Evolutionary conservation across 164 flowering plant genomes (phyloP).

Genomic region (Nymphaea colorata): DNA sequence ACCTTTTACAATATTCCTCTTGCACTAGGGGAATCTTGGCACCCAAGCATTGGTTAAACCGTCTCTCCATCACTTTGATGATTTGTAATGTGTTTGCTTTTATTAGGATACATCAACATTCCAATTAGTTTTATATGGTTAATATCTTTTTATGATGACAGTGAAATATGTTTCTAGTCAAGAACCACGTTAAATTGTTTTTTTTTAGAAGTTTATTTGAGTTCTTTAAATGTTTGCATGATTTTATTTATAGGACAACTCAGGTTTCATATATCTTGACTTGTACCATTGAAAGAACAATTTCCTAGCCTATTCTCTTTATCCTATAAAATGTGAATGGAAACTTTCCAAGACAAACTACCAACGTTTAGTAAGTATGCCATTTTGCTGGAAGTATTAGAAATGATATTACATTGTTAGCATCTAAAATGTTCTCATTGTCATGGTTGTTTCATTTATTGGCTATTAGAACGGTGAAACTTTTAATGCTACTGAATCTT

Average conservation of each 20-base stretch:
- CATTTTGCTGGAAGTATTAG: too few species aligned
- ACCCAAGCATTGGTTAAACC: constrained; percentile 79
- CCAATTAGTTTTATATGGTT: too few species aligned
- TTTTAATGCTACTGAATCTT: not conserved
- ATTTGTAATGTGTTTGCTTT: constrained; percentile 42
- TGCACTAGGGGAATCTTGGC: constrained; percentile 96
- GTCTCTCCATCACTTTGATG: constrained; percentile 83
- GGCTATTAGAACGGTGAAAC: not conserved
- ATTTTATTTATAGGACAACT: constrained; percentile 57
- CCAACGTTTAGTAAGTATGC: constrained; percentile 85
- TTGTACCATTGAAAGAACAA: constrained; percentile 78
- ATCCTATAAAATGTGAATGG: constrained; percentile 90
- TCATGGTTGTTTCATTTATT: not conserved
- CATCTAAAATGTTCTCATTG: not conserved
- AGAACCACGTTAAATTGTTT: not conserved
- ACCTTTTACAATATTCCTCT: constrained; percentile 48
- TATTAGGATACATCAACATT: too few species aligned
- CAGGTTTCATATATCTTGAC: constrained; percentile 91
- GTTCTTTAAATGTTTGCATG: not conserved
- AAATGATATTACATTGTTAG: too few species aligned
- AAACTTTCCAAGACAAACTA: constrained; percentile 69
- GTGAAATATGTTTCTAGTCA: too few species aligned
- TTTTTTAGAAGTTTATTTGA: not conserved
- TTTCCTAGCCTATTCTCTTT: constrained; percentile 91
- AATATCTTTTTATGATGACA: too few species aligned